A percentile compares a stretch with the other conserved stretches of the same genome.
Conservation (phyloP, 257 asterid genomes). For the Nicotiana noctiflora region DNA sequence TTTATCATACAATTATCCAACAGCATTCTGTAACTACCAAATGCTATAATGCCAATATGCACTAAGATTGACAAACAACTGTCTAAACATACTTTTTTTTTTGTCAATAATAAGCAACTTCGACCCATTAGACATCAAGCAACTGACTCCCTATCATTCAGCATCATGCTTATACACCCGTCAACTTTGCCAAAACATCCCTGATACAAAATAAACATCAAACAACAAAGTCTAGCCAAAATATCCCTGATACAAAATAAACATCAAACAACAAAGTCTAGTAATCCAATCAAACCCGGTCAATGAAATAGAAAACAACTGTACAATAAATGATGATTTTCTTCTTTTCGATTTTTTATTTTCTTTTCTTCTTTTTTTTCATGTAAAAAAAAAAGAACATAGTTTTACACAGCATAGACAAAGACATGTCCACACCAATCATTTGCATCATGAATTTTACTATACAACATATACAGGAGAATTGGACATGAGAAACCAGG, state of each 20-base stretch:
- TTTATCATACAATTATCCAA: not conserved
- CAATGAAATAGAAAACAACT: not conserved
- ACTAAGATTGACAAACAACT: not conserved
- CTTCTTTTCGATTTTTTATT: not conserved
- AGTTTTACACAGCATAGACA: conserved; percentile 11
- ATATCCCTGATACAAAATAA: no score
- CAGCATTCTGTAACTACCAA: not conserved
- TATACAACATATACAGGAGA: conserved; percentile 33
- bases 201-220: not conserved
- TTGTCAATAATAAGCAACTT: not conserved
- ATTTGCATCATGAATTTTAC: conserved; percentile 23
- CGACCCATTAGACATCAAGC: not conserved
- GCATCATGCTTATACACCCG: not conserved
- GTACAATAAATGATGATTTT: not conserved
- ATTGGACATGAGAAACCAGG: conserved; percentile 21
- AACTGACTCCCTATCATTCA: not conserved
- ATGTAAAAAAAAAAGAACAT: not conserved
- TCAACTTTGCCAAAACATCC: not conserved
- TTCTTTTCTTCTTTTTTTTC: not conserved
- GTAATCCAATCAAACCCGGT: not conserved
- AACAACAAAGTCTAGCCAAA: not conserved
- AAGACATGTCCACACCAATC: conserved; percentile 20
- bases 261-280: no score
- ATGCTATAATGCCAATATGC: not conserved
- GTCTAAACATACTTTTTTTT: not conserved